phyloP scores from a whole-genome alignment of 257 asterid genomes.

The Nicotiana attenuata region DNA sequence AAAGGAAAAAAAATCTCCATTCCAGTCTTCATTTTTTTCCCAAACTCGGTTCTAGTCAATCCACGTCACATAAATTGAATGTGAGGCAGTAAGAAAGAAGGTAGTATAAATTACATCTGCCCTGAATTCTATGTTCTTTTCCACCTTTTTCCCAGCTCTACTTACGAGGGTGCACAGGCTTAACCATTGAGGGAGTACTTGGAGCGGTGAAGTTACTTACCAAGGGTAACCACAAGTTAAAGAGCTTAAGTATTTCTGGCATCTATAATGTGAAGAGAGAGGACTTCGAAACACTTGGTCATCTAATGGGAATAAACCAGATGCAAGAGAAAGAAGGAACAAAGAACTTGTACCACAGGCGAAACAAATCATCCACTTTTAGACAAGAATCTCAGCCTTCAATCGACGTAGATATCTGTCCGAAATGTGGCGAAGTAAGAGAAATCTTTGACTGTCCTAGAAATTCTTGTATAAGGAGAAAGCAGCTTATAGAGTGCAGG shows the following conservation, averaged over 20 bases:
- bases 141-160: constrained; percentile 37
- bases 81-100: too few species aligned
- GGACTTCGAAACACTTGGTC: constrained; percentile 35
- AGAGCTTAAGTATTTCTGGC: constrained; percentile 48
- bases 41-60: too few species aligned
- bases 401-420: constrained; percentile 64
- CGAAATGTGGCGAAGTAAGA: constrained; percentile 37
- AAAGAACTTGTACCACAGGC: constrained; percentile 31
- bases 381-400: constrained; percentile 14
- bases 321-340: constrained; percentile 7
- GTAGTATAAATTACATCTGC: too few species aligned
- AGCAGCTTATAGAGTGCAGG: constrained; percentile 17
- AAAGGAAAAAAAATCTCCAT: too few species aligned
- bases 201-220: constrained; percentile 41
- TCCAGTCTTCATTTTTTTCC: too few species aligned
- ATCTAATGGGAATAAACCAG: constrained; percentile 24
- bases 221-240: constrained; percentile 25
- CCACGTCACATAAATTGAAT: too few species aligned
- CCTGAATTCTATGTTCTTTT: background rate
- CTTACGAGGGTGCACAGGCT: constrained; percentile 61
- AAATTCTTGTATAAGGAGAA: constrained; percentile 19
- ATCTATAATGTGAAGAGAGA: constrained; percentile 31
- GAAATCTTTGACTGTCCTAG: constrained; percentile 63
- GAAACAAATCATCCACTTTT: constrained; percentile 13
- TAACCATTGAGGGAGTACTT: constrained; percentile 58